A percentile compares a stretch with the other conserved stretches of the same genome.
Evolutionary conservation across 768 basidiomycete species (phyloP).

Genomic region (Tylopilus balloui): DNA sequence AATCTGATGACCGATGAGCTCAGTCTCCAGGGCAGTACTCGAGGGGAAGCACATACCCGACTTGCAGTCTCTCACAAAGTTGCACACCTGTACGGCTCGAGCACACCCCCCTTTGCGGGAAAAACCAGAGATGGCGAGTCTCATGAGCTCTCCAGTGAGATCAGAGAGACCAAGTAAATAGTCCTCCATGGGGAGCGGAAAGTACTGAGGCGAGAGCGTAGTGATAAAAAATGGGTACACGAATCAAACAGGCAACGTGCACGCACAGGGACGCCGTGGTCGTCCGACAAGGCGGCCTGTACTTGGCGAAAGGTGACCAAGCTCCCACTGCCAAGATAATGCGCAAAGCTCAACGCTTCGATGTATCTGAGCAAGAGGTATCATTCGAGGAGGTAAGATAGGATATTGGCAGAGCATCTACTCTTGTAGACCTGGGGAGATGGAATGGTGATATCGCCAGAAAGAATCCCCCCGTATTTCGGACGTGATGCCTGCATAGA

Average conservation of each 20-base stretch:
- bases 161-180: slow-evolving; percentile 92
- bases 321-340: slow-evolving; percentile 69
- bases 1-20: slow-evolving; percentile 46
- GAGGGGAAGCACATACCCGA: slow-evolving; percentile 44
- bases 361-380: slow-evolving; percentile 53
- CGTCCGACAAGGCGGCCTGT: slow-evolving; percentile 58
- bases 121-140: slow-evolving; percentile 84
- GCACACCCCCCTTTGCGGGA: slow-evolving; percentile 58
- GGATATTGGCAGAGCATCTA: slow-evolving; percentile 11
- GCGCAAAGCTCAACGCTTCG: slow-evolving; percentile 84
- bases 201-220: slow-evolving; percentile 48
- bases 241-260: slow-evolving; percentile 2
- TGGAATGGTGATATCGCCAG: slow-evolving; percentile 72
- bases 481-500: slow-evolving; percentile 57
- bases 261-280: slow-evolving; percentile 62
- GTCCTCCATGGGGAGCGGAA: slow-evolving; percentile 72
- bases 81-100: slow-evolving; percentile 59
- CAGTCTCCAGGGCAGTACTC: background rate
- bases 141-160: slow-evolving; percentile 95
- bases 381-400: slow-evolving; percentile 13
- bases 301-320: slow-evolving; percentile 68
- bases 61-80: slow-evolving; percentile 71
- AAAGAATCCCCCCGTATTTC: slow-evolving; percentile 67
- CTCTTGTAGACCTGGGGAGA: slow-evolving; percentile 86
- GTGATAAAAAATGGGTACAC: slow-evolving; percentile 4